Conservation (phyloP, 257 asterid genomes). For the Leptodermis oblonga region DNA sequence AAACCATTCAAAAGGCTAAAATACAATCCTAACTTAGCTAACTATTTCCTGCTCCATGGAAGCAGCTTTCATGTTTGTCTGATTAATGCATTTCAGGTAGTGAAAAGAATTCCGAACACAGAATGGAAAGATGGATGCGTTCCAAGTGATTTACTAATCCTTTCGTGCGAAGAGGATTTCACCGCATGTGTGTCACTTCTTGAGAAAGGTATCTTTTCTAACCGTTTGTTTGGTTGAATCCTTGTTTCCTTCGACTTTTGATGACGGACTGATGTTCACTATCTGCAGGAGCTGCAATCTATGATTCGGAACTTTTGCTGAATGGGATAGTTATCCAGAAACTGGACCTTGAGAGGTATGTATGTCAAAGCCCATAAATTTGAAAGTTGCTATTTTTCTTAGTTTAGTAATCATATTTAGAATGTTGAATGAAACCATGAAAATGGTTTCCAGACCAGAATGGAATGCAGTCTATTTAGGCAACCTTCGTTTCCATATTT, state of each 20-base stretch:
- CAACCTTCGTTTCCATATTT: background rate
- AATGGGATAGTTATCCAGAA: constrained; percentile 66
- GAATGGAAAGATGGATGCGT: constrained; percentile 21
- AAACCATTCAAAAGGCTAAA: too few relatives aligned
- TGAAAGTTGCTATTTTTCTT: too few relatives aligned
- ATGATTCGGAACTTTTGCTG: constrained; percentile 72
- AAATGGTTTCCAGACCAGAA: background rate
- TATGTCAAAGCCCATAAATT: background rate
- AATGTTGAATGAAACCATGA: background rate
- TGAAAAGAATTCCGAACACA: constrained; percentile 23
- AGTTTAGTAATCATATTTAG: background rate
- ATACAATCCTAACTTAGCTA: too few relatives aligned
- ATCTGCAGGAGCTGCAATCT: constrained; percentile 56
- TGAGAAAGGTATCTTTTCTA: constrained; percentile 42
- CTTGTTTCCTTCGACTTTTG: constrained; percentile 19
- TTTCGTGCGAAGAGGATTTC: constrained; percentile 63
- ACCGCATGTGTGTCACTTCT: constrained; percentile 50
- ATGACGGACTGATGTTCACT: constrained; percentile 14
- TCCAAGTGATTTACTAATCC: constrained; percentile 42
- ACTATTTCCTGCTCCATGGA: background rate
- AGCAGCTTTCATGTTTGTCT: background rate
- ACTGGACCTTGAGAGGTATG: constrained; percentile 64
- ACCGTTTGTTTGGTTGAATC: background rate
- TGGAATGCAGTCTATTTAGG: background rate
- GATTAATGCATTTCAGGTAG: constrained; percentile 40